Evolutionary conservation across 345 rosid genomes (phyloP).

Genomic region (Camelina neglecta): DNA sequence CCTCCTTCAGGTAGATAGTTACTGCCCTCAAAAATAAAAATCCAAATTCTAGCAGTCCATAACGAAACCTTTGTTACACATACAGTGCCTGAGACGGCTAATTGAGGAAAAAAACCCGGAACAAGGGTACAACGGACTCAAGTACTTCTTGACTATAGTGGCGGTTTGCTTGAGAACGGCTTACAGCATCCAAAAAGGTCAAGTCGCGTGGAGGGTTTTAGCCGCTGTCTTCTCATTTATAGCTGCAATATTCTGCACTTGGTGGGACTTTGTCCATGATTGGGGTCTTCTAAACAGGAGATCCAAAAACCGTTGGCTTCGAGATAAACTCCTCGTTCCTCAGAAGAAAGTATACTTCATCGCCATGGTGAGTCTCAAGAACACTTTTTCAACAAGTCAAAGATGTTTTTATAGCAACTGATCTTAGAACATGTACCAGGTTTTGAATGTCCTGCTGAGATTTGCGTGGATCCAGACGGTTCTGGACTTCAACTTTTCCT

Average conservation of each 20-base stretch:
- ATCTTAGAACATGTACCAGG: slow-evolving; percentile 44
- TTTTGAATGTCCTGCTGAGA: slow-evolving; percentile 60
- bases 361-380: slow-evolving; percentile 57
- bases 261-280: slow-evolving; percentile 69
- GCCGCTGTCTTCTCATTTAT: slow-evolving; percentile 50
- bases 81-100: slow-evolving; percentile 65
- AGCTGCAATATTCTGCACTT: slow-evolving; percentile 58
- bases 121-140: slow-evolving; percentile 66
- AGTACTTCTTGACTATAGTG: slow-evolving; percentile 62
- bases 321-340: slow-evolving; percentile 74
- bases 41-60: not conserved
- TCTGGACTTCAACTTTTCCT: slow-evolving; percentile 42
- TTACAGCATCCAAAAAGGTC: slow-evolving; percentile 39
- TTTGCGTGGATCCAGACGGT: slow-evolving; percentile 80
- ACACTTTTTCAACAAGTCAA: not conserved
- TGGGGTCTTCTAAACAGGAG: slow-evolving; percentile 70
- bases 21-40: not conserved
- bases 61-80: slow-evolving; percentile 14
- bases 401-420: slow-evolving; percentile 23
- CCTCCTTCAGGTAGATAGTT: slow-evolving; percentile 57
- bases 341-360: slow-evolving; percentile 55
- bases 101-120: slow-evolving; percentile 59
- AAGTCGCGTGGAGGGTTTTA: slow-evolving; percentile 46
- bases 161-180: slow-evolving; percentile 71
- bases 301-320: slow-evolving; percentile 69